Base-by-base conservation (phyloP, 1,284 basidiomycete genomes). In the Mrakiaceae sp. region DNA sequence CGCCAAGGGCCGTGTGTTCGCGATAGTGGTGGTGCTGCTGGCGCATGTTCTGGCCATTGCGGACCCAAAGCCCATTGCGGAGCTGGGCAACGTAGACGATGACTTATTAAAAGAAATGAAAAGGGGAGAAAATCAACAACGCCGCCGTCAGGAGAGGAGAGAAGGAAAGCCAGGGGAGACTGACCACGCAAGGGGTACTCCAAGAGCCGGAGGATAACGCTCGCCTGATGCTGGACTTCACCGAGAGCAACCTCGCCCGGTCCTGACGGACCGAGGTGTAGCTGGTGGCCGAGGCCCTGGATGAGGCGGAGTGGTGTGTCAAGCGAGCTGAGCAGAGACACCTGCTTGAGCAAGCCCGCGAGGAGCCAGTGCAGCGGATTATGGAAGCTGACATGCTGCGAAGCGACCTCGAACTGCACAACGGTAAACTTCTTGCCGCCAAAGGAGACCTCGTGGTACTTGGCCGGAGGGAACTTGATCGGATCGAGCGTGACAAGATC, bases 21-120 rank as follows among this genome's bases (percentile, higher is more conserved):
- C 93, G 87, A 75, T 98, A 99, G 74, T 98, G 94, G 64, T 95
- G 81, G n/a, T 94, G 82, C 74, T 98, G 96, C 0, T 91, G 90
- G 2, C 95, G 87, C 70, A 98, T 94, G 5, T 88, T 89, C 70
- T 93, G 90, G 2, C 96, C 96, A 70, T 99, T 99, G 62, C 95
- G 87, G 4, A 97, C 94, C 96, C 96, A 99, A 27, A 98, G 81
- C 3, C 94, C 93, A 2, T 90, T 88, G 14, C 93, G 84, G 63
- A 98, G 93, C 75, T 98, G 96, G 0, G 95, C 91, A 48, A 98
- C 86, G 81, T 92, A 88, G 0, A 87, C 82, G 27, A 91, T 79
- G 4, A 90, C 91, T 93, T 27, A 27, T 27, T 27, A 67, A 40
- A 63, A 68, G n/a, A 51, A 67, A 56, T 56, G 5, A 48, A 27